Conservation (phyloP, 441 rosid genomes). For the Eutrema salsugineum region DNA sequence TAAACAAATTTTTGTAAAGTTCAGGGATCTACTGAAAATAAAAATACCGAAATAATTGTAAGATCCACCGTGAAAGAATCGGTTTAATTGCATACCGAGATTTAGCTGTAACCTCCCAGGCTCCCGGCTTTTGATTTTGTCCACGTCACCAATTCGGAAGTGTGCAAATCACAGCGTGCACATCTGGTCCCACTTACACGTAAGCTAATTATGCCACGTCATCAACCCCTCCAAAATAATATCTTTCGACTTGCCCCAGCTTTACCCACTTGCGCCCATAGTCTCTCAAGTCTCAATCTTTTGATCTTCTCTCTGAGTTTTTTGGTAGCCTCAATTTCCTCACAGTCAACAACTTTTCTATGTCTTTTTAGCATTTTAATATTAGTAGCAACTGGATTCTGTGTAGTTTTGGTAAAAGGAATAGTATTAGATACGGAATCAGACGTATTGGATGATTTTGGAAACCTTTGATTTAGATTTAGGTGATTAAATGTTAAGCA, state of each 20-base stretch:
- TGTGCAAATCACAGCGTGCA: not conserved
- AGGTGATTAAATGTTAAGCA: constrained; percentile 3
- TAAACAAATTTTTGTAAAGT: no score
- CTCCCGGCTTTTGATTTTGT: constrained; percentile 51
- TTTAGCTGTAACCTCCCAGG: not conserved
- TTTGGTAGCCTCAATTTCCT: not conserved
- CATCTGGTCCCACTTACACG: constrained; percentile 22
- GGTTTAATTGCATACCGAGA: not conserved
- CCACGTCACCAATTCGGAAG: constrained; percentile 30
- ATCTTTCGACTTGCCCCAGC: constrained; percentile 30
- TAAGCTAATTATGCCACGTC: constrained; percentile 40
- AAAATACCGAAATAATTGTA: no score
- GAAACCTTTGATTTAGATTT: not conserved
- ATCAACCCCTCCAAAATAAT: constrained; percentile 24
- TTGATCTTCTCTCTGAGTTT: not conserved
- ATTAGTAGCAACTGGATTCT: not conserved
- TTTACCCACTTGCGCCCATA: constrained; percentile 7
- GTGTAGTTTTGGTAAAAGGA: not conserved
- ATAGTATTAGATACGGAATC: not conserved
- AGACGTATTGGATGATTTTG: not conserved
- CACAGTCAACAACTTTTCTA: constrained; percentile 11
- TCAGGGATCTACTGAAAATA: no score
- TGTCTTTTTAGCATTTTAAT: not conserved
- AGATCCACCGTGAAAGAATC: not conserved
- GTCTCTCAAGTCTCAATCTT: constrained; percentile 11